phyloP scores from a whole-genome alignment of 2,329 filamentous ascomycete genomes.

The Bipolaris cookei region DNA sequence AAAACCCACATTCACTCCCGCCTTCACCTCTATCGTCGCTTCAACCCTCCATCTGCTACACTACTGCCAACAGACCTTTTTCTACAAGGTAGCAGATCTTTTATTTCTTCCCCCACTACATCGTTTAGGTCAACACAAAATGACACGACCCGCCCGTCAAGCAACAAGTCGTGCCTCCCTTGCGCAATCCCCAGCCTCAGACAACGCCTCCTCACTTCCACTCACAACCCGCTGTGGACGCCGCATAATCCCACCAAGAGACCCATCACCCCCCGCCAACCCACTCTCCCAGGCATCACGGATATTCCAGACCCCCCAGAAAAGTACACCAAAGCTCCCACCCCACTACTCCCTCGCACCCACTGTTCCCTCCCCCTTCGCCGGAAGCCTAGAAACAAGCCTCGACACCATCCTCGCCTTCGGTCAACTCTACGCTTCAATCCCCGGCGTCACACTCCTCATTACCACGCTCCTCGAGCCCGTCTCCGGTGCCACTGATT shows the following conservation, averaged over 20 bases:
- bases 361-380: constrained; percentile 32
- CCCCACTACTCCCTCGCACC: constrained; percentile 27
- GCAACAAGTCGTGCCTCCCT: constrained; percentile 5
- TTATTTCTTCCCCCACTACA: no score
- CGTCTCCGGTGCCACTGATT: constrained; percentile 19
- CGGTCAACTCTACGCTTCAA: not conserved
- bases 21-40: not conserved
- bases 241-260: not conserved
- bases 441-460: not conserved
- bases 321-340: not conserved
- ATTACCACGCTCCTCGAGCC: constrained; percentile 14
- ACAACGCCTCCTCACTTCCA: constrained; percentile 8
- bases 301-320: not conserved
- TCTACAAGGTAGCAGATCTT: no score
- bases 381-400: constrained; percentile 28
- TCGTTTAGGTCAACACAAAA: not conserved
- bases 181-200: constrained; percentile 13
- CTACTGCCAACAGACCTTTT: not conserved
- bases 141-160: constrained; percentile 1
- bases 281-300: not conserved
- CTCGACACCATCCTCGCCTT: constrained; percentile 33
- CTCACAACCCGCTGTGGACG: not conserved
- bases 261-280: not conserved
- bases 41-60: not conserved
- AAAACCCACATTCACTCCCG: not conserved